Base-by-base conservation (phyloP, 495 filamentous ascomycete genomes). In the Aspergillus conjunctus region DNA sequence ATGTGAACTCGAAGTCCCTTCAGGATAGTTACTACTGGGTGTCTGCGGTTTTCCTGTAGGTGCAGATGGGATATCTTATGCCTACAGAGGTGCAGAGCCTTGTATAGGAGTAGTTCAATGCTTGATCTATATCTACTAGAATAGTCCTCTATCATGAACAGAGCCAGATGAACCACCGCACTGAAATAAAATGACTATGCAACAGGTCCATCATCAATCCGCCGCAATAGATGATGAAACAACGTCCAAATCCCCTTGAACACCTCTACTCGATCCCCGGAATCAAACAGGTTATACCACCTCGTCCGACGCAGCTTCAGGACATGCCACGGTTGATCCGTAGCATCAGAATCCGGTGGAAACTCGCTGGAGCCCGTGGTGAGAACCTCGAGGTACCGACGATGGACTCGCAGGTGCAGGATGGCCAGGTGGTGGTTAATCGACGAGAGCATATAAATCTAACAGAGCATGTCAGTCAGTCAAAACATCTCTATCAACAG, bases 361-460 rank as follows among this genome's bases (percentile, higher is more conserved):
- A 69, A 67, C 8, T 46, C 50, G 61, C 71, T 76, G 31, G 59
- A 52, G 1, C 76, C 75, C 2, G 67, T 61, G 34, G 76, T 79
- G 32, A 89, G 69, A 48, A 76, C 70, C 0, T 82, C 82, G 33
- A 93, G 72, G 60, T 95, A 85, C 15, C 76, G 72, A 18, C 75
- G 73, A 58, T 92, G 91, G 50, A 96, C 84, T 30, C 88, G 83
- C 26, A 93, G 81, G 54, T 90, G 83, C 45, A 95, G 65, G 50
- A 97, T 83, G 55, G 83, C 83, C 41, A 96, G 72, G 60, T 97
- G 92, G 70, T 95, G 91, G 71, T 92, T 91, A 52, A 97, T 76
- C 4, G 87, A 84, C 49, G 88, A 92, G 51, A 96, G 66, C 66
- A 97, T 83, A 73, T 91, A 97, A 41, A 96, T 83, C 81, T 97